Percentiles rank a stretch among this genome's conserved stretches.
These are phyloP conservation scores for Mucor saturninus DNA, from an alignment of 371 early-diverging fungal genomes.

Conservation along the genomic window DNA sequence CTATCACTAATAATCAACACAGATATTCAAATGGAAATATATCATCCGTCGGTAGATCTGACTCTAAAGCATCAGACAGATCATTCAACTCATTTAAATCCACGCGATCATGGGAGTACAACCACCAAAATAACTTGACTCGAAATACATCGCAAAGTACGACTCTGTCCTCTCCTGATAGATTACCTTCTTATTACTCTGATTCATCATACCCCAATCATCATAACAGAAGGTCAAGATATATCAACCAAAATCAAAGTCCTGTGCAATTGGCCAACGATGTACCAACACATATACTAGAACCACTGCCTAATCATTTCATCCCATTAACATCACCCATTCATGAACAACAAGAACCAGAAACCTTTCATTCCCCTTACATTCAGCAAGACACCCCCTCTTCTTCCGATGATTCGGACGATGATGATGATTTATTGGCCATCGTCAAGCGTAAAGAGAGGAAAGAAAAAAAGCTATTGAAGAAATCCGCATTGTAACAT, in stretches of 20 bases:
- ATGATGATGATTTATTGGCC: constrained; percentile 25
- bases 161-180: constrained; percentile 28
- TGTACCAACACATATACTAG: constrained; percentile 31
- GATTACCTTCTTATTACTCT: constrained; percentile 15
- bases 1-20: constrained; percentile 5
- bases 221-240: not conserved
- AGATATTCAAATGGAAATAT: constrained; percentile 10
- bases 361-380: not conserved
- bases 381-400: not conserved
- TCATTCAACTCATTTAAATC: constrained; percentile 40
- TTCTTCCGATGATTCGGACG: constrained; percentile 18
- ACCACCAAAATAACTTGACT: constrained; percentile 27
- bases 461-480: constrained; percentile 11
- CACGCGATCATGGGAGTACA: constrained; percentile 30
- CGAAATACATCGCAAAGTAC: constrained; percentile 33
- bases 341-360: constrained; percentile 2
- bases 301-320: constrained; percentile 8
- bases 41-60: constrained; percentile 29
- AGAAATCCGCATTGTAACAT: not conserved
- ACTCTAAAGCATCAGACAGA: constrained; percentile 23
- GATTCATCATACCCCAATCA: not conserved
- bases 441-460: constrained; percentile 27
- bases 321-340: constrained; percentile 3
- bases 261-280: constrained; percentile 6
- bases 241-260: not conserved